A percentile compares a stretch with the other conserved stretches of the same genome.
phyloP scores from a whole-genome alignment of 2,329 filamentous ascomycete species.

The Zelopaecilomyces penicillatus region DNA sequence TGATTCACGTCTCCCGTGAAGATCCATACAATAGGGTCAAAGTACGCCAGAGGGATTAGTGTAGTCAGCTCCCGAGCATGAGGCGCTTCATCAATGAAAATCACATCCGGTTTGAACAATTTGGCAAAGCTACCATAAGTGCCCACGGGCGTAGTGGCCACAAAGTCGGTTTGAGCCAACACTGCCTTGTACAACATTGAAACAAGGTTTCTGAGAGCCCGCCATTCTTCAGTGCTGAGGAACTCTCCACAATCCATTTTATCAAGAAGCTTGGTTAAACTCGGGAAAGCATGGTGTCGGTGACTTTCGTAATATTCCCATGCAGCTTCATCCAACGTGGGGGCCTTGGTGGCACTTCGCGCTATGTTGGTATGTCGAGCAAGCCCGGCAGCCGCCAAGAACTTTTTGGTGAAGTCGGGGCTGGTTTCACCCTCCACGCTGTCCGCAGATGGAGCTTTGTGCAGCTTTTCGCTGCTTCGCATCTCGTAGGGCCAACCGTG shows the following conservation, averaged over 20 bases:
- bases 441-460: slow-evolving; percentile 8
- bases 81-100: slow-evolving; percentile 69
- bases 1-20: slow-evolving; percentile 38
- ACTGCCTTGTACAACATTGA: slow-evolving; percentile 30
- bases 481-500: slow-evolving; percentile 32
- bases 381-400: slow-evolving; percentile 21
- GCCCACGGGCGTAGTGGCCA: slow-evolving; percentile 39
- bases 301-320: slow-evolving; percentile 32
- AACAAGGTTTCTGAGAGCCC: slow-evolving; percentile 22
- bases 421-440: slow-evolving; percentile 1
- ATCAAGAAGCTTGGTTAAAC: slow-evolving; percentile 28
- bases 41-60: slow-evolving; percentile 36
- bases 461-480: slow-evolving; percentile 21
- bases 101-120: slow-evolving; percentile 69
- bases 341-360: slow-evolving; percentile 19
- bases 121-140: slow-evolving; percentile 28
- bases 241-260: slow-evolving; percentile 20
- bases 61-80: slow-evolving; percentile 38
- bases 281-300: slow-evolving; percentile 21
- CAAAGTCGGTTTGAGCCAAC: slow-evolving; percentile 31
- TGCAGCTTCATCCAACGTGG: slow-evolving; percentile 34
- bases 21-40: slow-evolving; percentile 34
- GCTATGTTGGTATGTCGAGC: slow-evolving; percentile 8
- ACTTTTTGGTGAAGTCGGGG: slow-evolving; percentile 28
- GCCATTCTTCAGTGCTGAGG: slow-evolving; percentile 19